These are phyloP conservation scores for Penicillium coffeae DNA, from an alignment of 495 filamentous ascomycete genomes.

Conservation along the genomic window DNA sequence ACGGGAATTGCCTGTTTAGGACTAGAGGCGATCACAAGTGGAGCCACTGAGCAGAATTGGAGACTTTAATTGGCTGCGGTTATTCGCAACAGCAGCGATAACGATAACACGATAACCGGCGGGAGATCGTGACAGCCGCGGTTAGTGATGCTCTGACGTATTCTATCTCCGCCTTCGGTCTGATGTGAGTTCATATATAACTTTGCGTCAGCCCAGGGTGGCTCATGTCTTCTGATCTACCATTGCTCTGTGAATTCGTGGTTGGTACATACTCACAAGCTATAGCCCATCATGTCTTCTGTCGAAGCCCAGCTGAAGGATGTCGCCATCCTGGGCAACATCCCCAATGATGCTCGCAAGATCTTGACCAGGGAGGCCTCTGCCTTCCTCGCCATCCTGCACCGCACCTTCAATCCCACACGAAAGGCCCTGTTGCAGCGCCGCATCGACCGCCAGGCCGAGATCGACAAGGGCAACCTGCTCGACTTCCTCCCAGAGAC, in stretches of 20 bases:
- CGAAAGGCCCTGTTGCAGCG: constrained; percentile 88
- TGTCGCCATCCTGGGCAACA: constrained; percentile 75
- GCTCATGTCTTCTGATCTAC: constrained; percentile 8
- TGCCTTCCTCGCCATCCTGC: constrained; percentile 89
- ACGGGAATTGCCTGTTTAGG: background rate
- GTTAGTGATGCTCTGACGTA: constrained; percentile 36
- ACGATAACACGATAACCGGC: no score
- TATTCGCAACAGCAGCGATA: no score
- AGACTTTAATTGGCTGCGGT: background rate
- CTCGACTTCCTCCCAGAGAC: constrained; percentile 97
- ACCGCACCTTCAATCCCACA: constrained; percentile 87
- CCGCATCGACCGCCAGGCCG: constrained; percentile 81
- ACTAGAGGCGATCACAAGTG: background rate
- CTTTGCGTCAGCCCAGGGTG: background rate
- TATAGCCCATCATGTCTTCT: constrained; percentile 61
- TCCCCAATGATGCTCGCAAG: constrained; percentile 77
- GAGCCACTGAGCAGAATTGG: background rate
- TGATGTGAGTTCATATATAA: constrained; percentile 23
- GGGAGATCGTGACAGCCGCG: constrained; percentile 30
- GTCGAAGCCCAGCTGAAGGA: constrained; percentile 78
- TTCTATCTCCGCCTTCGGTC: constrained; percentile 24
- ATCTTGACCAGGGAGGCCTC: constrained; percentile 89
- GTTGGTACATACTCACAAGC: no score
- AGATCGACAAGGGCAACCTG: constrained; percentile 88
- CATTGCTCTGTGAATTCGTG: background rate